phyloP scores from a whole-genome alignment of 768 basidiomycete genomes.

The Lactarius tabidus region DNA sequence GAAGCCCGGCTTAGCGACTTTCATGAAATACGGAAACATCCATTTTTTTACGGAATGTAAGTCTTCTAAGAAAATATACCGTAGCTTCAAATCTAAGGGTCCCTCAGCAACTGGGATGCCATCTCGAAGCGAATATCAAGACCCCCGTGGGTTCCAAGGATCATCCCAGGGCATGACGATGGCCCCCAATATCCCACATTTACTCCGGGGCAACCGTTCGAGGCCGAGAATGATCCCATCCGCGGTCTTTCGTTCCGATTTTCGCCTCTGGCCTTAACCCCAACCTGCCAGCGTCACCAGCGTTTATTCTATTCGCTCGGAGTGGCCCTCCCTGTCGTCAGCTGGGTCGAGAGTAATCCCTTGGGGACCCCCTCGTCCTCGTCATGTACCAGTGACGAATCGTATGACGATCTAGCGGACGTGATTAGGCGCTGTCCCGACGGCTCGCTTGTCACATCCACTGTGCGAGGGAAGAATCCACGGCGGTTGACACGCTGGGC shows the following conservation, averaged over 20 bases:
- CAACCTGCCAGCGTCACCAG: slow-evolving; percentile 19
- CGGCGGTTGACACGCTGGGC: slow-evolving; percentile 16
- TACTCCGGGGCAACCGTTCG: slow-evolving; percentile 5
- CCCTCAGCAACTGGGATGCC: slow-evolving; percentile 10
- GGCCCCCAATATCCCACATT: background rate
- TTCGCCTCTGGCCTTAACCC: slow-evolving; percentile 10
- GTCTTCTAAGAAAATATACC: background rate
- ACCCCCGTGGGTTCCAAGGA: slow-evolving; percentile 18
- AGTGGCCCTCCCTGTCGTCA: slow-evolving; percentile 1
- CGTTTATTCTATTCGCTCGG: slow-evolving; percentile 5
- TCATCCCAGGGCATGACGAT: background rate
- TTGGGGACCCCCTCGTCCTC: slow-evolving; percentile 5
- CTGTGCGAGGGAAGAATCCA: background rate
- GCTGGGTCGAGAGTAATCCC: slow-evolving; percentile 8
- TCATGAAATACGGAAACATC: slow-evolving; percentile 12
- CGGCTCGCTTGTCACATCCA: background rate
- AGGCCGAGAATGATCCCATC: background rate
- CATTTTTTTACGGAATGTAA: slow-evolving; percentile 17
- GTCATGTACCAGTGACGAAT: slow-evolving; percentile 2
- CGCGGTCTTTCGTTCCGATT: slow-evolving; percentile 19
- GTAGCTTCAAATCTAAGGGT: background rate
- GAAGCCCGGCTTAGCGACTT: slow-evolving; percentile 12
- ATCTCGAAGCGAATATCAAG: slow-evolving; percentile 9
- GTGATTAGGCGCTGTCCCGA: background rate
- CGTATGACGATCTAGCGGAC: background rate